These are phyloP conservation scores for Aquilaria malaccensis DNA, from an alignment of 345 rosid genomes.

Conservation along the genomic window DNA sequence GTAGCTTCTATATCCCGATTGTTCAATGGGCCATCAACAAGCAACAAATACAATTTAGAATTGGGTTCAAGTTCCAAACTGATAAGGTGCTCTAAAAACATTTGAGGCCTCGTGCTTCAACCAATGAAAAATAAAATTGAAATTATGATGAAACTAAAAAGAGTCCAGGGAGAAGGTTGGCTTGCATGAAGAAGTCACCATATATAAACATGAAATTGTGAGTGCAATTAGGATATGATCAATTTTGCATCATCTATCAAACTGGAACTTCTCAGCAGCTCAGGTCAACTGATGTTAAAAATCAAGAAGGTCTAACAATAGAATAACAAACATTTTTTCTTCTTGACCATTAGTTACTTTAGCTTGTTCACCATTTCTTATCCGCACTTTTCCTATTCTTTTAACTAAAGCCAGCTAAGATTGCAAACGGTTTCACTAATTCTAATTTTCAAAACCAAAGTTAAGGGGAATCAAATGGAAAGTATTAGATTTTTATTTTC, in stretches of 20 bases:
- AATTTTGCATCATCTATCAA: neutral
- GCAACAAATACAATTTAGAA: slow-evolving; percentile 63
- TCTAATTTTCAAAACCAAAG: slow-evolving; percentile 53
- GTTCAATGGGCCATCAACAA: slow-evolving; percentile 84
- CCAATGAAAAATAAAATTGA: slow-evolving; percentile 14
- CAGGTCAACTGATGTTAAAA: too few relatives aligned
- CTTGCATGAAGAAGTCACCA: neutral
- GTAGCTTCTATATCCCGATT: slow-evolving; percentile 83
- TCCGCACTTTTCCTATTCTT: too few relatives aligned
- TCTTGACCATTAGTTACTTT: too few relatives aligned
- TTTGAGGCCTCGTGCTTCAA: slow-evolving; percentile 83
- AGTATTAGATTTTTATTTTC: neutral
- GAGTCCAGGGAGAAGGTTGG: neutral
- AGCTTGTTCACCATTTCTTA: too few relatives aligned
- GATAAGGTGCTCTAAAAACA: slow-evolving; percentile 69
- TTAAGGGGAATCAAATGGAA: slow-evolving; percentile 6
- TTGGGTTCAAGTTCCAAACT: slow-evolving; percentile 80
- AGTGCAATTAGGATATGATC: too few relatives aligned
- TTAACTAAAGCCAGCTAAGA: slow-evolving; percentile 12
- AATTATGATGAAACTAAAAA: slow-evolving; percentile 3
- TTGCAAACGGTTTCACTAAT: slow-evolving; percentile 43
- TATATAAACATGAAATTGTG: too few relatives aligned
- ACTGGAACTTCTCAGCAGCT: too few relatives aligned
- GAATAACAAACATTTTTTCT: too few relatives aligned
- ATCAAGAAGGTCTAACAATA: too few relatives aligned